Evolutionary conservation across 768 basidiomycete species (phyloP).

Genomic region (Podaxis sp.): DNA sequence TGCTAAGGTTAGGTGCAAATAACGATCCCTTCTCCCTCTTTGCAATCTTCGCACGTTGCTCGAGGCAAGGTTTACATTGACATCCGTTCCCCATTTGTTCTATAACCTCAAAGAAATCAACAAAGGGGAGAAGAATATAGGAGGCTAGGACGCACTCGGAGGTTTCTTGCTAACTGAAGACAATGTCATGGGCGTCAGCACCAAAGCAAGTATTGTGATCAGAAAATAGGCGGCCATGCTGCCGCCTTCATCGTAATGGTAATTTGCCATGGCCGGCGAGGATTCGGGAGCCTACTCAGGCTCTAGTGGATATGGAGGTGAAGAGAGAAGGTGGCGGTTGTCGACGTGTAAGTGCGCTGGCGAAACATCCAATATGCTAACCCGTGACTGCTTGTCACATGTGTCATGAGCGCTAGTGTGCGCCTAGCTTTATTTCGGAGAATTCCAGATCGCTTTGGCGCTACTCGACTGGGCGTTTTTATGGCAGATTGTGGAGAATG

Average conservation of each 20-base stretch:
- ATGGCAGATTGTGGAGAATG: no score
- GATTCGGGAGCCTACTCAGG: conserved; percentile 5
- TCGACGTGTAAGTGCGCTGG: conserved; percentile 15
- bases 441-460: background rate
- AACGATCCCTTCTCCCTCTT: conserved; percentile 44
- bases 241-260: conserved; percentile 84
- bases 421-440: background rate
- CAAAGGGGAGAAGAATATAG: background rate
- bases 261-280: conserved; percentile 61
- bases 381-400: conserved; percentile 11
- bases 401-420: background rate
- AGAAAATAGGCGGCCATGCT: conserved; percentile 90
- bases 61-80: conserved; percentile 58
- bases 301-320: background rate
- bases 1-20: conserved; percentile 46
- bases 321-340: background rate
- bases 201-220: conserved; percentile 82
- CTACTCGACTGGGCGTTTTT: background rate
- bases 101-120: conserved; percentile 13
- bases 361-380: conserved; percentile 7
- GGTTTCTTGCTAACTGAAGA: conserved; percentile 37
- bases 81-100: conserved; percentile 46
- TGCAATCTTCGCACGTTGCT: conserved; percentile 47
- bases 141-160: conserved; percentile 39
- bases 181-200: conserved; percentile 78